phyloP scores from a whole-genome alignment of 495 filamentous ascomycete genomes.

The Tirmania nivea region DNA sequence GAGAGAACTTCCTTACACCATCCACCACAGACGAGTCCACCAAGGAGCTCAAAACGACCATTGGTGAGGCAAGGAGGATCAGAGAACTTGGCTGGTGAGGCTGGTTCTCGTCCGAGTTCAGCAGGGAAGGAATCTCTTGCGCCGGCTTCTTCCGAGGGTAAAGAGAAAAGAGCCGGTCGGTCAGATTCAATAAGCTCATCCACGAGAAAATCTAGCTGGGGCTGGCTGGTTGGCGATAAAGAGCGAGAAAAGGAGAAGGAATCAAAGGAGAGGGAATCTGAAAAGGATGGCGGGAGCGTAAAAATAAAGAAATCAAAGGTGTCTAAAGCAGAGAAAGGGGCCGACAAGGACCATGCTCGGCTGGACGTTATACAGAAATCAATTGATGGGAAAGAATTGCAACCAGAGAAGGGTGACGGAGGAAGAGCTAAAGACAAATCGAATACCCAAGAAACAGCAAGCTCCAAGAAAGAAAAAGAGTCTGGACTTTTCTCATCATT shows the following conservation, averaged over 20 bases:
- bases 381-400: slow-evolving; percentile 28
- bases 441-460: slow-evolving; percentile 28
- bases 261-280: slow-evolving; percentile 34
- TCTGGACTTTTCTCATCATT: slow-evolving; percentile 65
- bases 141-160: slow-evolving; percentile 21
- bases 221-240: slow-evolving; percentile 42
- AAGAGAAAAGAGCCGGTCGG: slow-evolving; percentile 30
- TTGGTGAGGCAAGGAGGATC: slow-evolving; percentile 2
- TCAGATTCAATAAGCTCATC: slow-evolving; percentile 23
- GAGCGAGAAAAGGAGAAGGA: slow-evolving; percentile 30
- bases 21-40: slow-evolving; percentile 14
- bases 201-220: slow-evolving; percentile 60
- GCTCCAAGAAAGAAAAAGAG: slow-evolving; percentile 47
- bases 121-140: neutral
- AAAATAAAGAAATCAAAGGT: slow-evolving; percentile 34
- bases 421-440: slow-evolving; percentile 63
- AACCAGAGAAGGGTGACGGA: slow-evolving; percentile 20
- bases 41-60: slow-evolving; percentile 7
- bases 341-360: slow-evolving; percentile 46
- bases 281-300: slow-evolving; percentile 30
- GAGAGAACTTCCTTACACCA: slow-evolving; percentile 20
- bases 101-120: neutral
- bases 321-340: slow-evolving; percentile 28
- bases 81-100: neutral
- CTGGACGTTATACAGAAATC: slow-evolving; percentile 66